These are phyloP conservation scores for Psilocybe sp. DNA, from an alignment of 768 basidiomycete species.

Conservation along the genomic window DNA sequence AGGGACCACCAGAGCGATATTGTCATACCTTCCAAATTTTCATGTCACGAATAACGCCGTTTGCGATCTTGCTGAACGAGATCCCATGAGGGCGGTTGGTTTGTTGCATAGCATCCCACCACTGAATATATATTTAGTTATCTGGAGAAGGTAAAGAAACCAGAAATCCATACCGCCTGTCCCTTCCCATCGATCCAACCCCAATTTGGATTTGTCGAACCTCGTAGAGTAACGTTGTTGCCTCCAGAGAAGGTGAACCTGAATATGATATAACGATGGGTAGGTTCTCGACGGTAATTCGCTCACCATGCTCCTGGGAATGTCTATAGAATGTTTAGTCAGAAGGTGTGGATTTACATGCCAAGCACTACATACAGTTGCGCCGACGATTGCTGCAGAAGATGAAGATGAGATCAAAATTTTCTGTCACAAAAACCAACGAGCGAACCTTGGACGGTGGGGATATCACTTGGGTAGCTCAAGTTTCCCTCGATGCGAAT, in stretches of 20 bases:
- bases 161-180: slow-evolving; percentile 35
- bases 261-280: neutral
- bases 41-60: slow-evolving; percentile 54
- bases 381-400: slow-evolving; percentile 37
- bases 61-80: slow-evolving; percentile 49
- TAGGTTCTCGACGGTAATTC: neutral
- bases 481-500: slow-evolving; percentile 56
- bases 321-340: slow-evolving; percentile 21
- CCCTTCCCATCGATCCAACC: slow-evolving; percentile 68
- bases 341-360: neutral
- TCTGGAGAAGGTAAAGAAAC: neutral
- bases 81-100: slow-evolving; percentile 54
- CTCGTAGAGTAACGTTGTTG: slow-evolving; percentile 55
- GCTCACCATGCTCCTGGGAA: slow-evolving; percentile 45
- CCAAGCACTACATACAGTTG: slow-evolving; percentile 33
- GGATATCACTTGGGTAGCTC: slow-evolving; percentile 50
- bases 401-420: neutral
- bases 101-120: slow-evolving; percentile 56
- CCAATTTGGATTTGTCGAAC: slow-evolving; percentile 52
- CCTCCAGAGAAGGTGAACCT: slow-evolving; percentile 59
- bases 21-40: slow-evolving; percentile 49
- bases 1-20: neutral
- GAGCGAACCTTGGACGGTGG: slow-evolving; percentile 43
- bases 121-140: slow-evolving; percentile 28
- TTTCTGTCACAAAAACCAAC: neutral